phyloP scores from a whole-genome alignment of 495 filamentous ascomycete genomes.

The Penicillium silybi region DNA sequence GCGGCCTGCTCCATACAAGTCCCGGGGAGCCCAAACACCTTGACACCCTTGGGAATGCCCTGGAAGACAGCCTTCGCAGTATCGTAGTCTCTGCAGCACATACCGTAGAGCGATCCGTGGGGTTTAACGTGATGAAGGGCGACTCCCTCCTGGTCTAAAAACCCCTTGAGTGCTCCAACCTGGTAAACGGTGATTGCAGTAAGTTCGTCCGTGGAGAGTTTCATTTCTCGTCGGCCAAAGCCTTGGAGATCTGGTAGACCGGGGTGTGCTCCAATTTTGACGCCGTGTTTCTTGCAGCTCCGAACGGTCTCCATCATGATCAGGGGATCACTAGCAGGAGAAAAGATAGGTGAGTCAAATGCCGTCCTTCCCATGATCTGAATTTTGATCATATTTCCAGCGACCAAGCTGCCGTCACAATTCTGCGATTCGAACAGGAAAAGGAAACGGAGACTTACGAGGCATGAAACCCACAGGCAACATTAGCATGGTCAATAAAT shows the following conservation, averaged over 20 bases:
- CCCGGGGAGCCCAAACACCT: constrained; percentile 55
- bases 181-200: constrained; percentile 57
- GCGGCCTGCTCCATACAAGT: constrained; percentile 51
- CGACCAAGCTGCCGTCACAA: too few relatives aligned
- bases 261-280: constrained; percentile 56
- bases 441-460: too few relatives aligned
- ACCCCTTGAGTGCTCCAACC: constrained; percentile 54
- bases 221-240: constrained; percentile 57
- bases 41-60: constrained; percentile 47
- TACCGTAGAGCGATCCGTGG: constrained; percentile 53
- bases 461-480: constrained; percentile 59
- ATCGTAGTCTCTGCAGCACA: constrained; percentile 52
- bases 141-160: constrained; percentile 51
- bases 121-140: constrained; percentile 59
- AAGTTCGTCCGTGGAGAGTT: constrained; percentile 50
- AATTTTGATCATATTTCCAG: too few relatives aligned
- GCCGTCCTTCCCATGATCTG: too few relatives aligned
- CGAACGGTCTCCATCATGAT: constrained; percentile 58
- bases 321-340: constrained; percentile 55
- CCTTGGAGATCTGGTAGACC: constrained; percentile 60
- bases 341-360: too few relatives aligned
- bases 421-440: constrained; percentile 26
- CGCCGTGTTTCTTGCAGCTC: constrained; percentile 49
- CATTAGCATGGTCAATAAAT: constrained; percentile 57
- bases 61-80: constrained; percentile 49